A percentile compares a stretch with the other conserved stretches of the same genome.
phyloP scores from a whole-genome alignment of 75 land plant species.

The Pinus taeda region DNA sequence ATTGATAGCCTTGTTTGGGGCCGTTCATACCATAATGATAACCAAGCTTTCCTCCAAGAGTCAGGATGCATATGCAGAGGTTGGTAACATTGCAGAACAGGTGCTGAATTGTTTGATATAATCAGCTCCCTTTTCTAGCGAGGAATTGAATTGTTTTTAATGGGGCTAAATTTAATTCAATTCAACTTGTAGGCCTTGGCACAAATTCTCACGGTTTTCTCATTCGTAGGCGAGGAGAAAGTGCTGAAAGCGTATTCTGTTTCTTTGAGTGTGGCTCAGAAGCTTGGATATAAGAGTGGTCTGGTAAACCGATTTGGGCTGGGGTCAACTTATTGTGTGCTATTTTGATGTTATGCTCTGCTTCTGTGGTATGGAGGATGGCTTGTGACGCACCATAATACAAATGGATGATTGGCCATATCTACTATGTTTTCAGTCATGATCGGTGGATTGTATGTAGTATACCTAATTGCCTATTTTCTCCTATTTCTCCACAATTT shows the following conservation, averaged over 20 bases:
- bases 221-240: slow-evolving; percentile 73
- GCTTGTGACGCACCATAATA: slow-evolving; percentile 66
- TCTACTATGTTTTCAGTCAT: slow-evolving; percentile 82
- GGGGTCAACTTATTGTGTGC: slow-evolving; percentile 71
- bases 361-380: slow-evolving; percentile 90
- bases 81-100: slow-evolving; percentile 59
- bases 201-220: slow-evolving; percentile 70
- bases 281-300: slow-evolving; percentile 68
- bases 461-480: not conserved
- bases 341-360: slow-evolving; percentile 83
- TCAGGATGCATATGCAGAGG: slow-evolving; percentile 38
- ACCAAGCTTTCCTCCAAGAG: slow-evolving; percentile 42
- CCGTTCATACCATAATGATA: slow-evolving; percentile 28
- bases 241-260: slow-evolving; percentile 50
- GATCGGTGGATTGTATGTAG: slow-evolving; percentile 90
- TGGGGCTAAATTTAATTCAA: not conserved
- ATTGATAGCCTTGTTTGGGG: slow-evolving; percentile 52
- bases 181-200: slow-evolving; percentile 51
- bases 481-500: not conserved
- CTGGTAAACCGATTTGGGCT: slow-evolving; percentile 83
- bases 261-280: slow-evolving; percentile 47
- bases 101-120: slow-evolving; percentile 10
- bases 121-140: not conserved
- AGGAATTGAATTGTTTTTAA: not conserved
- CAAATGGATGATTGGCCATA: slow-evolving; percentile 85